Evolutionary conservation across 192 early-diverging fungal genomes (phyloP).

Genomic region (Coemansia sp.): DNA sequence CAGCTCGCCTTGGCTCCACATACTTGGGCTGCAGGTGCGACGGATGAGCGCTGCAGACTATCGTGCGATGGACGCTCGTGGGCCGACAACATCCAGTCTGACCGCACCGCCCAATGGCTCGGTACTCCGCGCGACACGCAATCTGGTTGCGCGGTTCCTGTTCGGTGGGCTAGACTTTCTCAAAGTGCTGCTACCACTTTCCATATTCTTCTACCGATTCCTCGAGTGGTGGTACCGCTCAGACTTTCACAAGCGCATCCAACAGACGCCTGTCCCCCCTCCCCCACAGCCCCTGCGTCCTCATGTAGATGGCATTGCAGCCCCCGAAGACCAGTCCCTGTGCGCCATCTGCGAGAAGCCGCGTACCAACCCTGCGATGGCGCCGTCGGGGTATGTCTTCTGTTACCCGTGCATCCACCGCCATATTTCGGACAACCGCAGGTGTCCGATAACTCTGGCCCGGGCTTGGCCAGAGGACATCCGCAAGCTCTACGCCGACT

Average conservation of each 20-base stretch:
- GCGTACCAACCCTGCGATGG: constrained; percentile 82
- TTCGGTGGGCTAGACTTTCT: constrained; percentile 65
- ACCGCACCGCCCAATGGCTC: constrained; percentile 44
- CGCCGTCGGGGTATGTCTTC: constrained; percentile 87
- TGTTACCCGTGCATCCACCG: constrained; percentile 89
- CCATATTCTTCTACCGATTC: constrained; percentile 92
- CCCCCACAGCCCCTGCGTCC: constrained; percentile 76
- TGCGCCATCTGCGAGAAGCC: constrained; percentile 76
- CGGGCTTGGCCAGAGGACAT: constrained; percentile 21
- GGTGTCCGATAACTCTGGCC: constrained; percentile 79
- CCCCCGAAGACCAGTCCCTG: constrained; percentile 69
- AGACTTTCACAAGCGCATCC: constrained; percentile 66
- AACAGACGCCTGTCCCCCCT: constrained; percentile 60
- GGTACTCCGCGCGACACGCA: constrained; percentile 33
- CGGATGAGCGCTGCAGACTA: constrained; percentile 82
- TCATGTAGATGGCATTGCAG: constrained; percentile 67
- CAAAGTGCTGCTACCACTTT: constrained; percentile 78
- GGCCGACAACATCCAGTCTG: constrained; percentile 43
- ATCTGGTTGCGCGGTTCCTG: constrained; percentile 53
- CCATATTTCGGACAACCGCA: constrained; percentile 65
- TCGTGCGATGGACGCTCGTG: constrained; percentile 48
- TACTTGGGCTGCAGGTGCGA: constrained; percentile 74
- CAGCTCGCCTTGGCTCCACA: constrained; percentile 79
- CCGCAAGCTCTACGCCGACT: constrained; percentile 51
- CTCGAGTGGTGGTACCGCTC: constrained; percentile 95